These are phyloP conservation scores for Albugo candida DNA, from an alignment of 352 stramenopile species.

Conservation along the genomic window DNA sequence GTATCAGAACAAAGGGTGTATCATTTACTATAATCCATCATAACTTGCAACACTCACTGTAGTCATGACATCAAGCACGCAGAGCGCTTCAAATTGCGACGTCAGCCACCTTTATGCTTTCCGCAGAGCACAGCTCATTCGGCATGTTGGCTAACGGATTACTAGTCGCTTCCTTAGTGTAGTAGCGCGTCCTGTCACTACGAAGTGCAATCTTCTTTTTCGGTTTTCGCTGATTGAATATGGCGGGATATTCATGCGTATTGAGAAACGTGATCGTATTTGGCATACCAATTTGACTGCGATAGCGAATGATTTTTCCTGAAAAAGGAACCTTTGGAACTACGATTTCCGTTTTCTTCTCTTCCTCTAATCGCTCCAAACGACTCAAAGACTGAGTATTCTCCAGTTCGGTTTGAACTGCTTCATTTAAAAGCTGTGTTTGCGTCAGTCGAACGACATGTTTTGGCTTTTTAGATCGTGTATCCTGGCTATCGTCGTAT, in stretches of 20 bases:
- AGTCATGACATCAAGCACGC: too few species aligned
- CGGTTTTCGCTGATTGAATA: constrained; percentile 42
- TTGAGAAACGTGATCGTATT: constrained; percentile 77
- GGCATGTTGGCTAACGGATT: too few species aligned
- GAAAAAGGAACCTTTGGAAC: constrained; percentile 51
- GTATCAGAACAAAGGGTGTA: too few species aligned
- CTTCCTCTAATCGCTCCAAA: constrained; percentile 61
- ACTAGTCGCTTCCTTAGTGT: too few species aligned
- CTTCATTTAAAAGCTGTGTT: constrained; percentile 41
- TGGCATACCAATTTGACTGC: constrained; percentile 32
- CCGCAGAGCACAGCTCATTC: too few species aligned
- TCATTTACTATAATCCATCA: too few species aligned
- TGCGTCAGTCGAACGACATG: constrained; percentile 28
- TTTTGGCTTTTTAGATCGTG: constrained; percentile 23
- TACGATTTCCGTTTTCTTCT: constrained; percentile 44
- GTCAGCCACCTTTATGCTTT: too few species aligned
- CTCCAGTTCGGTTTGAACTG: constrained; percentile 56
- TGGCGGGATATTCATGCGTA: constrained; percentile 26
- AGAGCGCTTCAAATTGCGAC: too few species aligned
- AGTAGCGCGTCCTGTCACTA: too few species aligned
- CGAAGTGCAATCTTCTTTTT: constrained; percentile 14
- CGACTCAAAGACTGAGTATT: constrained; percentile 62
- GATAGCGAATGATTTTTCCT: constrained; percentile 41
- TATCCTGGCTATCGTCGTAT: constrained; percentile 10
- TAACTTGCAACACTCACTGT: too few species aligned